A percentile compares a stretch with the other conserved stretches of the same genome.
These are phyloP conservation scores for Ottelia alismoides DNA, from an alignment of 106 monocot species.

Conservation along the genomic window DNA sequence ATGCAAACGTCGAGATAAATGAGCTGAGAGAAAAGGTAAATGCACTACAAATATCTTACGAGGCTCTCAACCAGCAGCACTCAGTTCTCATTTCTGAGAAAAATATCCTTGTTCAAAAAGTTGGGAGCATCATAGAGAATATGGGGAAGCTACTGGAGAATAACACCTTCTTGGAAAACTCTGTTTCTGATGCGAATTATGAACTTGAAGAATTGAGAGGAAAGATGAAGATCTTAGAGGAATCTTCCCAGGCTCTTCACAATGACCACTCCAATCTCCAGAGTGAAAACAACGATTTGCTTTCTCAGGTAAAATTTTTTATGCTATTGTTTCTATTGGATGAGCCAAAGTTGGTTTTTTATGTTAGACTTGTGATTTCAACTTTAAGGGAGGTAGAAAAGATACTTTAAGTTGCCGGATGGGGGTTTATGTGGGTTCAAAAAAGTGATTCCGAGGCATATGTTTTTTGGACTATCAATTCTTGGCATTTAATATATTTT, in stretches of 20 bases:
- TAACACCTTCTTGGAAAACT: constrained; percentile 52
- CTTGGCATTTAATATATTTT: too few species aligned
- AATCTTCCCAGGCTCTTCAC: constrained; percentile 35
- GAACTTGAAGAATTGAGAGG: constrained; percentile 55
- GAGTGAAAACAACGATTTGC: constrained; percentile 43
- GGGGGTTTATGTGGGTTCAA: not conserved
- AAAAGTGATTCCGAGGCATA: too few species aligned
- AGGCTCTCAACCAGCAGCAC: constrained; percentile 21
- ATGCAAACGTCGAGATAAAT: constrained; percentile 46
- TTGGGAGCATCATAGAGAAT: constrained; percentile 24
- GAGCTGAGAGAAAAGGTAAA: constrained; percentile 39
- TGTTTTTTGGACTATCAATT: too few species aligned
- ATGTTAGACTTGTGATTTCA: too few species aligned
- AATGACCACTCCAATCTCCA: constrained; percentile 49
- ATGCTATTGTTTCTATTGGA: too few species aligned
- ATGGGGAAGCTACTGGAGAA: constrained; percentile 44
- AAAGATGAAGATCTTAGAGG: constrained; percentile 45
- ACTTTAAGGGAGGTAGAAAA: not conserved
- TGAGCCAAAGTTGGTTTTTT: too few species aligned
- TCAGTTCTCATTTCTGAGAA: constrained; percentile 25
- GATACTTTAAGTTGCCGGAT: not conserved
- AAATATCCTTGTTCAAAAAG: constrained; percentile 20
- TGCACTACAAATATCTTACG: constrained; percentile 43
- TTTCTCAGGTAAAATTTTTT: constrained; percentile 41
- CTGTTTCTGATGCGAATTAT: constrained; percentile 42